Evolutionary conservation across 2,329 filamentous ascomycete genomes (phyloP).

Genomic region (Camptophora hylomeconis): DNA sequence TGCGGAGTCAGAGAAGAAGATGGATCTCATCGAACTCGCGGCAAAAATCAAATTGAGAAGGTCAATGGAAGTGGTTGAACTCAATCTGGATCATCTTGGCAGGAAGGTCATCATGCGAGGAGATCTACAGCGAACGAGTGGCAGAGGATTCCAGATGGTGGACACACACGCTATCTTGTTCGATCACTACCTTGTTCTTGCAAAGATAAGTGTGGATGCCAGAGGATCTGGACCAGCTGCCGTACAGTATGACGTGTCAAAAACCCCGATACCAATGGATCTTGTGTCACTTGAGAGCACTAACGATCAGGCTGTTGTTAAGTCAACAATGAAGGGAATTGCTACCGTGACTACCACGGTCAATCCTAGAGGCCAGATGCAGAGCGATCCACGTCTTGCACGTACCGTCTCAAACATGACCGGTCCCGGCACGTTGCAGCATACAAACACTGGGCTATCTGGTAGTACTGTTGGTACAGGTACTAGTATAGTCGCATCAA

Average conservation of each 20-base stretch:
- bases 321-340: constrained; percentile 57
- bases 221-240: constrained; percentile 57
- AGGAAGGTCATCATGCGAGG: constrained; percentile 80
- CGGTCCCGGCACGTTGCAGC: constrained; percentile 40
- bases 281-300: constrained; percentile 82
- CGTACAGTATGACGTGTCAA: constrained; percentile 80
- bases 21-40: constrained; percentile 72
- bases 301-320: constrained; percentile 81
- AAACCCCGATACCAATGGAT: constrained; percentile 93
- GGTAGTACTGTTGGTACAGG: constrained; percentile 30
- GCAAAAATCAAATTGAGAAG: constrained; percentile 73
- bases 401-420: constrained; percentile 40
- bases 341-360: constrained; percentile 49
- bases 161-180: constrained; percentile 90
- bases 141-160: constrained; percentile 81
- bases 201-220: constrained; percentile 54
- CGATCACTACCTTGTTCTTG: constrained; percentile 89
- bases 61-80: constrained; percentile 66
- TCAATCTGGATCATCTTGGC: constrained; percentile 89
- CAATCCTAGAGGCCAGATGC: constrained; percentile 29
- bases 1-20: constrained; percentile 81
- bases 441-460: constrained; percentile 53
- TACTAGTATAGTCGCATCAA: constrained; percentile 30
- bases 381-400: constrained; percentile 37
- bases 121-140: constrained; percentile 77